Percentiles rank a stretch among this genome's conserved stretches.
Evolutionary conservation across 1,284 basidiomycete genomes (phyloP).

Genomic region (Cystobasidium sp.): DNA sequence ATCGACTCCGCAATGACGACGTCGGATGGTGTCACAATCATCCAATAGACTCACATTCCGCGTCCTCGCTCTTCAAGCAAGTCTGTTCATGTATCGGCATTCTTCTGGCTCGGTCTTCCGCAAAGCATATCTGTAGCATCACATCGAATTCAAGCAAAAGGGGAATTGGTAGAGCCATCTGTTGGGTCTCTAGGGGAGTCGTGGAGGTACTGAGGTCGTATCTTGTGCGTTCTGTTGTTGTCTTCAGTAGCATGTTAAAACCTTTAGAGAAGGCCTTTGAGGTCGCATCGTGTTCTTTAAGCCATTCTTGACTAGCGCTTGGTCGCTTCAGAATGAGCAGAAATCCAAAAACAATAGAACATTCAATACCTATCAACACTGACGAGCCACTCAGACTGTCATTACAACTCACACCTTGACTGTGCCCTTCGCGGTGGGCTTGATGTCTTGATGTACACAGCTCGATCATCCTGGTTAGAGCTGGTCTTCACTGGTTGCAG

Average conservation of each 20-base stretch:
- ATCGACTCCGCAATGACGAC: conserved; percentile 35
- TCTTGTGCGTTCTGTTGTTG: conserved; percentile 2
- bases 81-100: conserved; percentile 11
- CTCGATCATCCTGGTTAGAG: too few species aligned
- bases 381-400: background rate
- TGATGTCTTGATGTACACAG: too few species aligned
- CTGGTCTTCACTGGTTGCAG: too few species aligned
- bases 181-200: conserved; percentile 3
- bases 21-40: conserved; percentile 44
- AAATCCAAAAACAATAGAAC: conserved; percentile 19
- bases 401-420: too few species aligned
- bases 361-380: background rate
- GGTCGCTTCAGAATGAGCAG: conserved; percentile 7
- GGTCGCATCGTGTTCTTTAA: conserved; percentile 1
- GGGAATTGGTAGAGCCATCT: background rate
- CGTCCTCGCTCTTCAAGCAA: background rate
- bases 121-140: conserved; percentile 16
- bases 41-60: conserved; percentile 13
- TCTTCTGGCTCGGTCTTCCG: conserved; percentile 15
- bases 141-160: background rate
- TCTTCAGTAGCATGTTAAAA: background rate
- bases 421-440: too few species aligned
- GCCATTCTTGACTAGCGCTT: background rate
- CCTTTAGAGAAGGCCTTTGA: background rate
- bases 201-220: background rate